Evolutionary conservation across 768 basidiomycete genomes (phyloP), one percentile per base, ranked within the genome.

Genomic region (Leccinum subtestaceum): DNA sequence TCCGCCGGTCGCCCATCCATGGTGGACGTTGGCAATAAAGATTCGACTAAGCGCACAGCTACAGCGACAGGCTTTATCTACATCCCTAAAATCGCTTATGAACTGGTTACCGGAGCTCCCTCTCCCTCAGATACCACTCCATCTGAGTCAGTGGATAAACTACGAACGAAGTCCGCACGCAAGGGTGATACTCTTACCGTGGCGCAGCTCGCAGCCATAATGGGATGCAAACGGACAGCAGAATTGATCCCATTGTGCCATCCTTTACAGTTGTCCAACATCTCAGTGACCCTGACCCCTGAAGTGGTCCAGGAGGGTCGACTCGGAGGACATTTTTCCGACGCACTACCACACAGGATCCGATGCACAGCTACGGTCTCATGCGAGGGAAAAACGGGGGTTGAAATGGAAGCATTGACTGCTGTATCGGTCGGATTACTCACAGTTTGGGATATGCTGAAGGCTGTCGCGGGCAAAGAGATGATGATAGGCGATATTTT

Each of bases 321-420:
- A n/a, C 43, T 45, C 5, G 5, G 10, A 52, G 23, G 25, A 36
- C 46, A 45, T 25, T 36, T 13, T 38, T 50, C 62, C 43, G 25
- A 43, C 29, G 40, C 38, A 23, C 52, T 64, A 53, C 75, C 67
- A 56, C 80, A 80, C 71, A 83, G 78, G 65, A 83, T 93, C 53
- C 64, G 79, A 31, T 91, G 88, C 64, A 72, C 75, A 36, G 89
- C 87, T 25, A 87, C 83, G 8, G 89, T 92, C 34, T 78, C 85
- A 43, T 90, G 88, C 63, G 82, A 86, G 70, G 89, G 91, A 13
- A 86, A 86, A 71, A 93, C 93, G 13, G 90, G 94, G 5, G 91
- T 94, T 19, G 92, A 94, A 76, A 94, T 98, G 89, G 95, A 97
- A 74, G 94, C 93, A 23, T 70, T 95, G 57, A 91, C 87, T n/a